A percentile compares a stretch with the other conserved stretches of the same genome.
These are phyloP conservation scores for Populus alba DNA, from an alignment of 345 rosid species.

Conservation along the genomic window DNA sequence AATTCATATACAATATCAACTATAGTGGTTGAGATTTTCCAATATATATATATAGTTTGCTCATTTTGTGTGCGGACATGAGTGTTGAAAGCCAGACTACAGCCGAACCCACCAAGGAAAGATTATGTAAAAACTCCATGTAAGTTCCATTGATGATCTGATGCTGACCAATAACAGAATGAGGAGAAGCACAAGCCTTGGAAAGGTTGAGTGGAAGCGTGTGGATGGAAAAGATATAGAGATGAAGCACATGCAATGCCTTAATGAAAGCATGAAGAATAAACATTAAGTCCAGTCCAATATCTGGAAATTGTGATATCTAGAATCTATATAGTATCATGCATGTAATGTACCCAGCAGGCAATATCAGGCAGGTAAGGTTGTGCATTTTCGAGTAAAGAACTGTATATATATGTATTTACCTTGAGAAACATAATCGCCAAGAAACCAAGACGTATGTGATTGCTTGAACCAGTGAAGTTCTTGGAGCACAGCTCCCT, in stretches of 20 bases:
- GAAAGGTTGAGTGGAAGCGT: too few species aligned
- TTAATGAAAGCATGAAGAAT: too few species aligned
- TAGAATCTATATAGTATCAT: too few species aligned
- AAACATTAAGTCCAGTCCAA: too few species aligned
- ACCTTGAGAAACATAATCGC: constrained; percentile 82
- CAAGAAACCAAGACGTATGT: constrained; percentile 86
- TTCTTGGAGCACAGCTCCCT: constrained; percentile 51
- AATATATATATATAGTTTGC: not conserved
- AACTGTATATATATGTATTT: not conserved
- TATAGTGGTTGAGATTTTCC: not conserved
- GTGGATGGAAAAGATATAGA: too few species aligned
- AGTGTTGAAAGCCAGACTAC: not conserved
- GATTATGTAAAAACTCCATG: not conserved
- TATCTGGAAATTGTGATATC: too few species aligned
- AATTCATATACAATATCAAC: not conserved
- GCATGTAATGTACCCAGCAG: too few species aligned
- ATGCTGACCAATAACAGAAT: not conserved
- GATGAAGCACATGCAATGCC: too few species aligned
- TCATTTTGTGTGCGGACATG: not conserved
- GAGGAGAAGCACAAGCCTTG: too few species aligned
- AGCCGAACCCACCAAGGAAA: not conserved
- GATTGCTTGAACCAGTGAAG: constrained; percentile 83
- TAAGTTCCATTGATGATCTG: not conserved
- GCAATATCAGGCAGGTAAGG: not conserved
- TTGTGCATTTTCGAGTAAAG: not conserved